phyloP scores from a whole-genome alignment of 208 protist genomes.

The Trypanosoma conorhini region DNA sequence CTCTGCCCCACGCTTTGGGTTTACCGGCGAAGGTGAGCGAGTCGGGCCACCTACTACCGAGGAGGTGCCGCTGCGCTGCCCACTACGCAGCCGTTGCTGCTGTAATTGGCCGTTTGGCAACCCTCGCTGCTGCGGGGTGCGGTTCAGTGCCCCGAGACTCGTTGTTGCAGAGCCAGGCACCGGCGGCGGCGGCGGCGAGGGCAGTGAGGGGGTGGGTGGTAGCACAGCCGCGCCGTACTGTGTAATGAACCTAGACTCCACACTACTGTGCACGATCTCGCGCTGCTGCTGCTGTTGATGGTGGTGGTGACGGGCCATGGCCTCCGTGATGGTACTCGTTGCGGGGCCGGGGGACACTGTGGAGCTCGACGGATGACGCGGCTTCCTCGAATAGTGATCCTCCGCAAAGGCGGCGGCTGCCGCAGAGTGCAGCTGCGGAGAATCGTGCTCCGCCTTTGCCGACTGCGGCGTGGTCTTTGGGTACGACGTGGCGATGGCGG shows the following conservation, averaged over 20 bases:
- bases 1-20: slow-evolving; percentile 68
- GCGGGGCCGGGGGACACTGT: slow-evolving; percentile 20
- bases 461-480: slow-evolving; percentile 1
- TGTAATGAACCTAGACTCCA: slow-evolving; percentile 12
- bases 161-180: slow-evolving; percentile 29
- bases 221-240: slow-evolving; percentile 13
- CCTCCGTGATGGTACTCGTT: slow-evolving; percentile 9
- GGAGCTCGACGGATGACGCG: slow-evolving; percentile 25
- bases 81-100: slow-evolving; percentile 19
- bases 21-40: slow-evolving; percentile 78
- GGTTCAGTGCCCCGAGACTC: slow-evolving; percentile 29
- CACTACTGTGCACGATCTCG: not conserved
- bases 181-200: slow-evolving; percentile 36
- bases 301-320: slow-evolving; percentile 14
- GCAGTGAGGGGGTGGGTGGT: slow-evolving; percentile 28
- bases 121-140: slow-evolving; percentile 7
- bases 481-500: not conserved
- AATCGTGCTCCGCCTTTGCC: not conserved
- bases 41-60: slow-evolving; percentile 63
- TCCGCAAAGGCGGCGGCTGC: not conserved
- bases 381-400: not conserved
- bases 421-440: not conserved
- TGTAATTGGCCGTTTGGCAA: not conserved
- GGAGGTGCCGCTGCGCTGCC: slow-evolving; percentile 50
- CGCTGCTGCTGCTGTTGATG: slow-evolving; percentile 10